Evolutionary conservation across 257 asterid genomes (phyloP), one percentile per base, ranked within the genome.

Genomic region (Nicotiana sylvestris): DNA sequence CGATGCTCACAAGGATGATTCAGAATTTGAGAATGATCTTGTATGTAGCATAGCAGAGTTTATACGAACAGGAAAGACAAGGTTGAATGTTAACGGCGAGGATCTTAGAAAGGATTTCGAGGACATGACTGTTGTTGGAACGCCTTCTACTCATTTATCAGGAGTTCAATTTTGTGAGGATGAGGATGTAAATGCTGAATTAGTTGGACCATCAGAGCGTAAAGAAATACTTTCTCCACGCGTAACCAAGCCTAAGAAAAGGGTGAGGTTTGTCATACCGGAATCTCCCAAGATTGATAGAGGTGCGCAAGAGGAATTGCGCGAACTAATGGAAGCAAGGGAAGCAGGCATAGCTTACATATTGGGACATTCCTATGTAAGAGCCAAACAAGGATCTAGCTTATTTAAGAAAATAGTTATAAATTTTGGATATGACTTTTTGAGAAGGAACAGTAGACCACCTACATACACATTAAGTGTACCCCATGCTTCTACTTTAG

Each of bases 401-500:
- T 66, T 89, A 27, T 56, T 92, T 17, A 95, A 91, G 92, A 94
- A 84, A 85, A 32, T 92, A 69, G 98, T 87, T n/a, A 91, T 94
- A 68, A 92, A 95, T 81, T 86, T 84, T 51, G 98, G 95, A 68
- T 95, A 91, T 85, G 99, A 89, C 85, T 95, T 94, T 88, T 85
- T 95, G 91, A 91, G 98, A 77, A 94, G 97, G 83, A 95, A 95
- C 70, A 86, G 93, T 83, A 92, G 97, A 89, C 87, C 91, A 64
- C 89, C 98, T 9, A 87, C 89, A 0, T 86, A 87, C 89, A 95
- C 94, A 74, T 82, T 91, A 78, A 88, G 87, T 77, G 87, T 90
- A 65, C 95, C 98, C 33, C 99, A 92, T 90, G 92, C 99, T 81
- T 95, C 99, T 29, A 95, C 98, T 0, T 86, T 95, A 68, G 98